These are phyloP conservation scores for Cokeromyces recurvatus DNA, from an alignment of 371 early-diverging fungal species.

Conservation along the genomic window DNA sequence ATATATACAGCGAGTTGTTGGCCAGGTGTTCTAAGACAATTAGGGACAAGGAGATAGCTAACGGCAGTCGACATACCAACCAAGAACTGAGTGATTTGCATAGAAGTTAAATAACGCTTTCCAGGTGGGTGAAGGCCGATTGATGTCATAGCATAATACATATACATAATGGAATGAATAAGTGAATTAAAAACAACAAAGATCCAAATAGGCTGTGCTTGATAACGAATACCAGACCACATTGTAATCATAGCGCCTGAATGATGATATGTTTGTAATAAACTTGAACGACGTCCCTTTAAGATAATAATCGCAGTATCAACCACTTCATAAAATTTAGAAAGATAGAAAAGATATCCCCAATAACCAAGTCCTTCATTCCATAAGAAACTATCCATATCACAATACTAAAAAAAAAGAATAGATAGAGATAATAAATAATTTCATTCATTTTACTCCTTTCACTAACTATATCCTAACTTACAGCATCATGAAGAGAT, in stretches of 20 bases:
- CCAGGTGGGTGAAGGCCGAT: constrained; percentile 76
- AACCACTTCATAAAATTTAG: constrained; percentile 85
- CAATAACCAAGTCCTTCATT: constrained; percentile 67
- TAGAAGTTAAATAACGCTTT: constrained; percentile 78
- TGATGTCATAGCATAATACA: constrained; percentile 78
- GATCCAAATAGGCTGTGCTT: constrained; percentile 77
- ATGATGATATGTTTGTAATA: constrained; percentile 88
- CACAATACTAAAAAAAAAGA: constrained; percentile 57
- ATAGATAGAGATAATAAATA: neutral
- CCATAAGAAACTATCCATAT: constrained; percentile 64
- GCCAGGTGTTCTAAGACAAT: constrained; percentile 59
- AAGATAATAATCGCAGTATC: constrained; percentile 82
- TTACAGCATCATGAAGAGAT: constrained; percentile 45
- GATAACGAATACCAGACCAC: constrained; percentile 72
- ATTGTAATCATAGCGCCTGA: constrained; percentile 84
- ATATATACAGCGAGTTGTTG: constrained; percentile 64
- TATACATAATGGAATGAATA: constrained; percentile 90
- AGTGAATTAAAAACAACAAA: constrained; percentile 87
- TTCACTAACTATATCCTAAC: constrained; percentile 18
- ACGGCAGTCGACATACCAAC: constrained; percentile 69
- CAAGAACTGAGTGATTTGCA: constrained; percentile 88
- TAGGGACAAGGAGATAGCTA: constrained; percentile 64
- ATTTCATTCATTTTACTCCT: neutral
- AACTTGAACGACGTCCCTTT: constrained; percentile 76
- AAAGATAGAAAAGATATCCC: constrained; percentile 81